Base-by-base conservation (phyloP, 208 protist species). In the Trypanosoma brucei region DNA sequence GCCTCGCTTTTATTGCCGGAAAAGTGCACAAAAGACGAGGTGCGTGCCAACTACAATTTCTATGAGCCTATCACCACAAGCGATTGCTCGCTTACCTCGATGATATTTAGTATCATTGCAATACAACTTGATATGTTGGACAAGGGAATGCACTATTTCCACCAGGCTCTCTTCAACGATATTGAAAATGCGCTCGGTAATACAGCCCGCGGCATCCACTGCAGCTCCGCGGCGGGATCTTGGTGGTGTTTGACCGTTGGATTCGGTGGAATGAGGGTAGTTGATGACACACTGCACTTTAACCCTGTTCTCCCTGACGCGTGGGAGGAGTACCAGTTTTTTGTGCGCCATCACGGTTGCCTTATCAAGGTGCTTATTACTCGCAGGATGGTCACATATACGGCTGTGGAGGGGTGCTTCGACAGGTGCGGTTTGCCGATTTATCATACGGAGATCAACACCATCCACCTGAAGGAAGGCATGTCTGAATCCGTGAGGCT, bases 61-160 rank as follows among this genome's bases (percentile, higher is more conserved):
- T 96, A 96, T 68, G 84, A 93, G 54, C 74, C 85, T 36, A 84
- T 93, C 59, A 95, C 91, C 3, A 78, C 84, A 6, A 71, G 70
- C 6, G 91, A 96, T 62, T 90, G 85, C 22, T 79, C 88, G 4
- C 70, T 96, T 31, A 76, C 72, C 30, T 59, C 82, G 33, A 62
- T 79, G 55, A 83, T 96, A 62, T 91, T 88, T 60, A 79, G 79
- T 75, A 75, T 92, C 3, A 50, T 93, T n/a, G 75, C 87, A 42
- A 74, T 85, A 8, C 78, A 83, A 51, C 58, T 91, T 36, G 75
- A 75, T 11, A 55, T 91, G 35, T 68, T 67, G 3, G 72, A 89
- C 45, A 91, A 88, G 72, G 82, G 86, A 31, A 81, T 79, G 59
- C 59, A 59, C 46, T 81, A 82, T 57, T 81, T 84, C 59, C 68